These are phyloP conservation scores for Hygrophorus pudorinus DNA, from an alignment of 768 basidiomycete species.

Conservation along the genomic window DNA sequence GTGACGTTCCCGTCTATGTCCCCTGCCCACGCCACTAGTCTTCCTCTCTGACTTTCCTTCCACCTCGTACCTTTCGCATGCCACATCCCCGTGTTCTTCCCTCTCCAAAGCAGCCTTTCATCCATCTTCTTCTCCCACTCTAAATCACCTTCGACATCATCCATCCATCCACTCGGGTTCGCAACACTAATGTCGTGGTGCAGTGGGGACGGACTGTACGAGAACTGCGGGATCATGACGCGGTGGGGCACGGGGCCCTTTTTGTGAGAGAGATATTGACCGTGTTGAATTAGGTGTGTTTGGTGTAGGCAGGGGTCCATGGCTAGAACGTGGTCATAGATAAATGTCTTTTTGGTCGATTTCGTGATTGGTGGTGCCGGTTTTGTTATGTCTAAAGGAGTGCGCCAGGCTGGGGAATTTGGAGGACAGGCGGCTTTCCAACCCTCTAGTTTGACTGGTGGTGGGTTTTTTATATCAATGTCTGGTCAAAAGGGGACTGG, in stretches of 20 bases:
- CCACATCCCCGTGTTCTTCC: conserved; percentile 59
- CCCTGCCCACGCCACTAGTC: conserved; percentile 35
- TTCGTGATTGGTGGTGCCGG: conserved; percentile 21
- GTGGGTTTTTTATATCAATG: conserved; percentile 21
- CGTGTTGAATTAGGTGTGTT: conserved; percentile 34
- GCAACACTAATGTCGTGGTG: conserved; percentile 50
- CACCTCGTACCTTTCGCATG: conserved; percentile 31
- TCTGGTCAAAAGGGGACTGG: conserved; percentile 14
- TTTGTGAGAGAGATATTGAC: conserved; percentile 40
- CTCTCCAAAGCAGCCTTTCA: conserved; percentile 62
- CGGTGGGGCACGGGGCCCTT: conserved; percentile 34
- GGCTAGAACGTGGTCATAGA: conserved; percentile 33
- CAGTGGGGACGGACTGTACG: conserved; percentile 36
- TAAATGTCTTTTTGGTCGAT: conserved; percentile 32
- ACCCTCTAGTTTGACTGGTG: conserved; percentile 20
- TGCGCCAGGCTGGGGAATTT: conserved; percentile 25
- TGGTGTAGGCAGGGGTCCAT: conserved; percentile 44
- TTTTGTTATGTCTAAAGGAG: conserved; percentile 23
- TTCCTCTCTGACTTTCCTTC: conserved; percentile 39
- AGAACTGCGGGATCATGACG: conserved; percentile 41
- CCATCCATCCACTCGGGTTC: conserved; percentile 29
- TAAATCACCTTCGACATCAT: conserved; percentile 41
- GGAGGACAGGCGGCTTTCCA: conserved; percentile 34
- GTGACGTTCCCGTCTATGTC: conserved; percentile 27
- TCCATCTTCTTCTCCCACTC: conserved; percentile 56